Base-by-base conservation (phyloP, 495 filamentous ascomycete genomes). In the Penicillium diatomitis region DNA sequence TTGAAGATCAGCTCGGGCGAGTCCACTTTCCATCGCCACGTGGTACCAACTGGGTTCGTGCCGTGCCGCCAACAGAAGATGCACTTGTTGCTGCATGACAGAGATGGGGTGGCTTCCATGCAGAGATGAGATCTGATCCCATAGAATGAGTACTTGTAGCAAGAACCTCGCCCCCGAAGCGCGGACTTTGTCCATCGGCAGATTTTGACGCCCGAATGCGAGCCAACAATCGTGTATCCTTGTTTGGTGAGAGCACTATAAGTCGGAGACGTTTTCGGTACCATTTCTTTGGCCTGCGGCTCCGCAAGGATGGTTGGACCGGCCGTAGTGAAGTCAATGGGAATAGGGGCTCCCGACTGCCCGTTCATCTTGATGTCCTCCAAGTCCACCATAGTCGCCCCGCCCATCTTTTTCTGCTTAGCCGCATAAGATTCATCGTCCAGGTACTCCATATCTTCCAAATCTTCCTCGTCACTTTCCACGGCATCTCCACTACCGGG, bases 1-100 rank as follows among this genome's bases (percentile, higher is more conserved):
- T 82, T 68, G 61, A 96, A 95, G 55, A 97, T 94, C 53, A 86
- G 63, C 28, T 95, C 83, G 0, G 91, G 90, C 0, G 86, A 82
- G 62, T 97, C 91, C 41, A 96, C 86, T 47, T 88, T 81, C 91
- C 91, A 97, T 41, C 91, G 83, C 91, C 91, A 97, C 4, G 82
- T 90, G 3, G 91, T 97, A 30, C 90, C 90, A 10, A 97, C 91
- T 0, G 91, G 91, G 65, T 97, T 97, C 0, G 91, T 97, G 38
- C 91, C 91, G 61, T 96, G 91, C 8, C 91, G 84, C 91, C 91
- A 97, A 76, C 91, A 97, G 70, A 97, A 97, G 60, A 97, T 86
- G 68, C 91, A 97, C 64, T 97, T 97, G 66, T 97, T 97, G 56
- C 85, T 90, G 76, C 91, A 97, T 10, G 88, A 94, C 11, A 97